Base-by-base conservation (phyloP, 2,329 filamentous ascomycete genomes). In the Colletotrichum sp. region DNA sequence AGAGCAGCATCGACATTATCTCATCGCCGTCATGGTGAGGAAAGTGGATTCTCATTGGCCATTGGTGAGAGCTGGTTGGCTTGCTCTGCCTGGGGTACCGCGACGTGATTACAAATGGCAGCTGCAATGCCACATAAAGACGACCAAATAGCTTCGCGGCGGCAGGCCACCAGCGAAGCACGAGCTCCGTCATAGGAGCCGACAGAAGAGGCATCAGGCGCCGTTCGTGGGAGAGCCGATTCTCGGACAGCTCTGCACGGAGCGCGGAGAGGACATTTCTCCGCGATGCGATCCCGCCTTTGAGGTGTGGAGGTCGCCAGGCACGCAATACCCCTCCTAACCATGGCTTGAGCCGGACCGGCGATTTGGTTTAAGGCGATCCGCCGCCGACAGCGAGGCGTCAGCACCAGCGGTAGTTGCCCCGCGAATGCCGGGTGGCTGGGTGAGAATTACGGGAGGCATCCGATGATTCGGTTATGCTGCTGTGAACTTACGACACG, bases 11-110 rank as follows among this genome's bases (percentile, higher is more conserved):
- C 56, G 56, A 43, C 56, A 52, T 61, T 34, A 61, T 59, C 69
- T 67, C 73, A 59, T 75, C 58, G 63, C 26, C 63, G 73, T 68
- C 73, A 75, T 72, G 62, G 32, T 72, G 62, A 43, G 16, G 26
- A 56, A 64, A 68, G 56, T 63, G 69, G 73, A 34, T 16, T 68
- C 43, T 26, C 5, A n/a, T 48, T 43, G 69, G 48, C 62, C 24
- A 18, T 67, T 65, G 14, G 6, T n/a, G 14, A 38, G 8, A 32
- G 28, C 62, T 73, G 73, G 63, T 75, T 75, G 73, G 73, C 56
- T 64, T 28, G 5, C 10, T 14, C 9, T n/a, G 21, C 14, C 68
- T 36, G 34, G 48, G 32, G 24, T 26, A 10, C 36, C 18, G 32
- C 24, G 32, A 38, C 61, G 26, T 71, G 73, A 62, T 73, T 67